phyloP scores from a whole-genome alignment of 2,329 filamentous ascomycete genomes.

The Botrytis hyacinthi region DNA sequence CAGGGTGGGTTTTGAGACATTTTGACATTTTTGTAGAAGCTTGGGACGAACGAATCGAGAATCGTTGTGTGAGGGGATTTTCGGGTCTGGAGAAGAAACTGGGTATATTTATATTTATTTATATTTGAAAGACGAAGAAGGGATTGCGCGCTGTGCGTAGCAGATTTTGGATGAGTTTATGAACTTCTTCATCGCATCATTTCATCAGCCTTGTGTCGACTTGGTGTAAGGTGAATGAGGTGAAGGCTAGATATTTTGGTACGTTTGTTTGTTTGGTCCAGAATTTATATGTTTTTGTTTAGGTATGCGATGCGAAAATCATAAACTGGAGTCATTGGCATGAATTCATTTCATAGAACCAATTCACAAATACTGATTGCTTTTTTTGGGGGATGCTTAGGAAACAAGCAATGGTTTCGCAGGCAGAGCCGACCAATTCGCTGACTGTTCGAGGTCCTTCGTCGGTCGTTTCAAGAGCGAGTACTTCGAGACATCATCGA shows the following conservation, averaged over 20 bases:
- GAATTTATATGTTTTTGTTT: constrained; percentile 6
- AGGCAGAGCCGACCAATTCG: constrained; percentile 46
- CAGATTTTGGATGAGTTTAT: constrained; percentile 9
- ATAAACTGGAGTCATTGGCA: neutral
- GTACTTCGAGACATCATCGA: constrained; percentile 52
- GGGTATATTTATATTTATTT: neutral
- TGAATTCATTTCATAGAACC: neutral
- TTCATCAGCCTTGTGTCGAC: constrained; percentile 12
- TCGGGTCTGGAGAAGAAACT: neutral
- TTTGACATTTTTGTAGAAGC: constrained; percentile 17
- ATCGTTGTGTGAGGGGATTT: neutral
- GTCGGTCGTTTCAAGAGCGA: constrained; percentile 55
- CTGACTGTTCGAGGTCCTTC: constrained; percentile 58
- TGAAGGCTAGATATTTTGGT: constrained; percentile 10
- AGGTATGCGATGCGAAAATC: neutral
- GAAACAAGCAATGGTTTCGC: constrained; percentile 56
- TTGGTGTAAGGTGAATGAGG: constrained; percentile 15
- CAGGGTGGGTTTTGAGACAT: constrained; percentile 14
- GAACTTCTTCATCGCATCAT: constrained; percentile 10
- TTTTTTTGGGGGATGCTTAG: neutral
- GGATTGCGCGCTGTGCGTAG: constrained; percentile 15
- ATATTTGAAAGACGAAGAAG: neutral
- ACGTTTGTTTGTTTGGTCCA: constrained; percentile 10
- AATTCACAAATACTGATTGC: neutral
- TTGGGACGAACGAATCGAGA: constrained; percentile 10